phyloP scores from a whole-genome alignment of 2,329 filamentous ascomycete genomes.

The Aspergillus floridensis region DNA sequence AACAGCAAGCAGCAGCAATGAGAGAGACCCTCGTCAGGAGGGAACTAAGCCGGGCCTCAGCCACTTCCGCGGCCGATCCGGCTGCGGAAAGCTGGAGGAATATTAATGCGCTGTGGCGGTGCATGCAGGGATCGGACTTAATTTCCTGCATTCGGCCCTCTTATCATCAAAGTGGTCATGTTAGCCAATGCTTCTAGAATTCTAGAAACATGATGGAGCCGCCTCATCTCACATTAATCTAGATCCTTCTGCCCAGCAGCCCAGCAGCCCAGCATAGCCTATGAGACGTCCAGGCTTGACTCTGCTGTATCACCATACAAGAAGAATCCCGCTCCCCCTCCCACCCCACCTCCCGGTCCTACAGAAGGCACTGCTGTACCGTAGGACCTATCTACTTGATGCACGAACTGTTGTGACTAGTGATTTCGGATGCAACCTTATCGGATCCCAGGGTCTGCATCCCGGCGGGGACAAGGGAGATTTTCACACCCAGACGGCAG shows the following conservation, averaged over 20 bases:
- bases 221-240: too few relatives aligned
- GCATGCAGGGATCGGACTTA: conserved; percentile 12
- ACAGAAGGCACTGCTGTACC: not conserved
- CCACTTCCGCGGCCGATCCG: conserved; percentile 34
- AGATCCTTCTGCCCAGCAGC: too few relatives aligned
- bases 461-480: not conserved
- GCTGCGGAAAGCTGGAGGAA: conserved; percentile 23
- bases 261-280: too few relatives aligned
- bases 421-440: conserved; percentile 2
- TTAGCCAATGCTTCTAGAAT: too few relatives aligned
- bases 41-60: conserved; percentile 12
- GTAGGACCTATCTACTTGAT: not conserved
- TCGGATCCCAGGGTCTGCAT: not conserved
- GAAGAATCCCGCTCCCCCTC: not conserved
- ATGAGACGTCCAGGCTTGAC: not conserved
- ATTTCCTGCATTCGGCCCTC: too few relatives aligned
- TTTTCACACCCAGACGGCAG: not conserved
- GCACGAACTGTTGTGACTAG: not conserved
- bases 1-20: conserved; percentile 12
- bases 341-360: not conserved
- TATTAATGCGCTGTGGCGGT: conserved; percentile 34
- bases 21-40: conserved; percentile 15
- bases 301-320: not conserved
- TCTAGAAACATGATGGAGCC: too few relatives aligned
- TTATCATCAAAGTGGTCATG: not conserved